Evolutionary conservation across 768 basidiomycete species (phyloP), one percentile per base, ranked within the genome.

Genomic region (Crucibulum laeve): DNA sequence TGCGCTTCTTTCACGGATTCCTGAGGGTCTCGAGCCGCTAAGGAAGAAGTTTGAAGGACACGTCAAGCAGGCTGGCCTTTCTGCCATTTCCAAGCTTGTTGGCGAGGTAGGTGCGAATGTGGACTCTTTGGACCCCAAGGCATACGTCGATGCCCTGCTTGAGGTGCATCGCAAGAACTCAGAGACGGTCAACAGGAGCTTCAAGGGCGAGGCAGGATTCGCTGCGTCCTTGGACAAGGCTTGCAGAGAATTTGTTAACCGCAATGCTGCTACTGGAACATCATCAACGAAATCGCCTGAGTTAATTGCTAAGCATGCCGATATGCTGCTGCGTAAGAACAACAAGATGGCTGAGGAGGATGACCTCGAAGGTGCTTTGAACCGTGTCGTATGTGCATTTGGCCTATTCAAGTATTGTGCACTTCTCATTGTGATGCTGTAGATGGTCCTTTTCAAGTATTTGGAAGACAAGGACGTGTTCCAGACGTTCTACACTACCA

Each of bases 391-490:
- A 69, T 40, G 84, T 50, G 21, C 6, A 15, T 15, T 25, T 14
- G 11, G n/a, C 36, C 21, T 43, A n/a, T 18, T 19, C 17, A 10
- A 5, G 32, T 34, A 17, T 5, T 43, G 6, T 34, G 34, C 14
- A 10, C 8, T 11, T 6, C 22, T 40, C 10, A 22, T 24, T 19
- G 5, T 18, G 18, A 8, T 11, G 13, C 26, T 49, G 2, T 57
- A 99, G 96, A 98, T 99, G 96, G 76, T 94, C 23, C 71, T 98
- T 42, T 99, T 99, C 87, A 95, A 95, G 65, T 98, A 97, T 62
- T 85, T 99, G 53, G 93, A 96, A 62, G 95, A 99, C 72, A 97
- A 97, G 73, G 96, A 99, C 53, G 93, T 98, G 13, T 99, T 98
- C 85, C 94, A 97, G 63, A 91, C 89, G 14, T 99, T 96, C 77